These are phyloP conservation scores for Nematocida sp. DNA, from an alignment of 371 early-diverging fungal species.

Conservation along the genomic window DNA sequence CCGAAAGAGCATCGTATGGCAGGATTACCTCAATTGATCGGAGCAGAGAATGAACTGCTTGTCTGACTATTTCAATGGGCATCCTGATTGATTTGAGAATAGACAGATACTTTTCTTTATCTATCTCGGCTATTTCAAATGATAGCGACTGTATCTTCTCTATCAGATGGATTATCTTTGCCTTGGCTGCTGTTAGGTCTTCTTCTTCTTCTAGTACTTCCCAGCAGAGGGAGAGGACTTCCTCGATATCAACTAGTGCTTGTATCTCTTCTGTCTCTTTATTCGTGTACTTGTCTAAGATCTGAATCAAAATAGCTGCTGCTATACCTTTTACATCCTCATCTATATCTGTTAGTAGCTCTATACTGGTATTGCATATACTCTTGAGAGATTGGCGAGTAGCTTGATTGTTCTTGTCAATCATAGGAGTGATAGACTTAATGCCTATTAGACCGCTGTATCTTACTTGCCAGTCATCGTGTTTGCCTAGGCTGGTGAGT, in stretches of 20 bases:
- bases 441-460: conserved; percentile 61
- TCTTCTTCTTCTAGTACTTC: conserved; percentile 55
- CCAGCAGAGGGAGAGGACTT: conserved; percentile 50
- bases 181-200: conserved; percentile 57
- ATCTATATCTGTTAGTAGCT: conserved; percentile 53
- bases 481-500: conserved; percentile 31
- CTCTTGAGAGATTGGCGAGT: background rate
- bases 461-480: conserved; percentile 63
- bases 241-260: conserved; percentile 15
- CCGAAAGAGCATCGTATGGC: conserved; percentile 8
- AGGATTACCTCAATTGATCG: background rate
- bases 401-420: background rate
- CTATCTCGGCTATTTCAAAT: background rate
- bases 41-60: conserved; percentile 29
- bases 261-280: background rate
- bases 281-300: conserved; percentile 22
- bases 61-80: conserved; percentile 33
- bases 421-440: conserved; percentile 21
- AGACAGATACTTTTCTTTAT: conserved; percentile 33
- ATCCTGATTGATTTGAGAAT: conserved; percentile 52
- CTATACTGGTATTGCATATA: conserved; percentile 35
- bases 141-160: conserved; percentile 23
- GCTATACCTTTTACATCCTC: conserved; percentile 63
- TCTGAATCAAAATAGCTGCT: conserved; percentile 54
- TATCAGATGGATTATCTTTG: conserved; percentile 52